Evolutionary conservation across 257 asterid genomes (phyloP).

Genomic region (Solanum clarkiae): DNA sequence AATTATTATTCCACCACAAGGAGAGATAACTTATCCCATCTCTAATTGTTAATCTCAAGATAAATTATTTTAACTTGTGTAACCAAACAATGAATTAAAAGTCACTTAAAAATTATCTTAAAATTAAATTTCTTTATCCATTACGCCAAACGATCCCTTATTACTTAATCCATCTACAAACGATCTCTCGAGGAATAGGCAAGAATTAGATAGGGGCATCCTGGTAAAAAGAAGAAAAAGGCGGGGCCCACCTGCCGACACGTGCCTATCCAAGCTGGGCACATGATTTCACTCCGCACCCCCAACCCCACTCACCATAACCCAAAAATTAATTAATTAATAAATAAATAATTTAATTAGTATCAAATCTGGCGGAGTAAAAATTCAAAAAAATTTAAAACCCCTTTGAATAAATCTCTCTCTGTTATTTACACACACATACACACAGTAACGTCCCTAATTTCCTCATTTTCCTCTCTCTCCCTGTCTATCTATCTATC

Average conservation of each 20-base stretch:
- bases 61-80: no score
- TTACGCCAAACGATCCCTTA: no score
- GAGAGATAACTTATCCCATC: no score
- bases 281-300: slow-evolving; percentile 10
- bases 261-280: slow-evolving; percentile 25
- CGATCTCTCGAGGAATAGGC: no score
- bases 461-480: not conserved
- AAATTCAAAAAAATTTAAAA: slow-evolving; percentile 1
- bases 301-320: not conserved
- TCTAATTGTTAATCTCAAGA: rapidly evolving
- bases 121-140: no score
- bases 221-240: not conserved
- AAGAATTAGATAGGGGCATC: not conserved
- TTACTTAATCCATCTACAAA: no score
- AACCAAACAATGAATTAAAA: no score
- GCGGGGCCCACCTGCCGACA: not conserved
- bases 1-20: no score
- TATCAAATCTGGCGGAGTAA: slow-evolving; percentile 5
- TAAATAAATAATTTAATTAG: not conserved
- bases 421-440: not conserved
- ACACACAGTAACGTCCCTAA: not conserved
- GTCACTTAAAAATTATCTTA: no score
- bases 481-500: not conserved
- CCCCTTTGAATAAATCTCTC: not conserved
- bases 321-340: not conserved